Evolutionary conservation across 225 moss, liverwort and hornwort species (phyloP).

Genomic region (Thuidium tamariscinum): DNA sequence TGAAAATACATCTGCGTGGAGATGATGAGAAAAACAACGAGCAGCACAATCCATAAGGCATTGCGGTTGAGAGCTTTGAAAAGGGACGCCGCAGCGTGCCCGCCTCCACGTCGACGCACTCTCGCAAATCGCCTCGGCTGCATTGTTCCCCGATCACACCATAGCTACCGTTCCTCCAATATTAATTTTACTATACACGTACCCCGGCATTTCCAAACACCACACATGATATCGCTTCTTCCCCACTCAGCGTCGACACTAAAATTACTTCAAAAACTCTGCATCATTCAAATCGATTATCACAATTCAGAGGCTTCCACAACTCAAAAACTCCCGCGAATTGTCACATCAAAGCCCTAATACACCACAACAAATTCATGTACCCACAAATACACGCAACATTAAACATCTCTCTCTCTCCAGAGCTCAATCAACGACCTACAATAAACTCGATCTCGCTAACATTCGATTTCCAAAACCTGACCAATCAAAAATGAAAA

Average conservation of each 20-base stretch:
- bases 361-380: background rate
- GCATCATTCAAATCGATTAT: background rate
- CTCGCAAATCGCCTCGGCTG: constrained; percentile 33
- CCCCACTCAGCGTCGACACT: background rate
- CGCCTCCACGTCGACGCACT: constrained; percentile 12
- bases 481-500: background rate
- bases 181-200: background rate
- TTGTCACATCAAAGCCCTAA: background rate
- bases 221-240: background rate
- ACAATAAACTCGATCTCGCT: background rate
- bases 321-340: background rate
- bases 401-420: background rate
- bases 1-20: constrained; percentile 54
- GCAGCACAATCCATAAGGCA: constrained; percentile 45
- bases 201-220: background rate
- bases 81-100: background rate
- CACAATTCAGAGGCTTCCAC: background rate
- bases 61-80: constrained; percentile 48
- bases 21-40: constrained; percentile 29
- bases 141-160: constrained; percentile 23
- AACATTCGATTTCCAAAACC: background rate
- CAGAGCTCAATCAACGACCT: background rate
- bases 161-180: background rate
- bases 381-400: background rate
- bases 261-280: background rate